A percentile compares a stretch with the other conserved stretches of the same genome.
These are phyloP conservation scores for Silene coronaria DNA, from an alignment of 179 eudicot genomes.

Conservation along the genomic window DNA sequence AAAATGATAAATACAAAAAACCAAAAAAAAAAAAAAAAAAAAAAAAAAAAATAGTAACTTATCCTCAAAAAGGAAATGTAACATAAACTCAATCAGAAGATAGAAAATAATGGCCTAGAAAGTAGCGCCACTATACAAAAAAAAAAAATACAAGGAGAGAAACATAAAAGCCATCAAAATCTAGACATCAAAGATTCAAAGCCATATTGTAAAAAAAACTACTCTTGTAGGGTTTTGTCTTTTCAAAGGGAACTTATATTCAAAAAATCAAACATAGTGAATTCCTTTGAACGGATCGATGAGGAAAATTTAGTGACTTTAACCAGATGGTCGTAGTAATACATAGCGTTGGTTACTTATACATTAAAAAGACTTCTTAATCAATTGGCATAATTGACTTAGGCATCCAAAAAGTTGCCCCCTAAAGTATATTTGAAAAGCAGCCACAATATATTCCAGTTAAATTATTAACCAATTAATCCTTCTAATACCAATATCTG, in stretches of 20 bases:
- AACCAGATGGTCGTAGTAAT: background rate
- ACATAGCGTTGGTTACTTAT: background rate
- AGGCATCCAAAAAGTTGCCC: background rate
- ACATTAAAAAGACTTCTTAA: background rate
- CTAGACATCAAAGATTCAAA: too few relatives aligned
- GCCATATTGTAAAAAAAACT: too few relatives aligned
- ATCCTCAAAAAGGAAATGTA: background rate
- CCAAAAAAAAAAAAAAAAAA: too few relatives aligned
- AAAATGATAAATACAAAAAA: background rate
- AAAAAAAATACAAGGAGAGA: too few relatives aligned
- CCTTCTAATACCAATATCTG: background rate
- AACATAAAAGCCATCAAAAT: too few relatives aligned
- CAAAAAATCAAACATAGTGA: too few relatives aligned
- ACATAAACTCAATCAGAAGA: background rate
- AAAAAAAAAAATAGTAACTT: background rate
- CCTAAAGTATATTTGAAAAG: background rate
- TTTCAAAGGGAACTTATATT: too few relatives aligned
- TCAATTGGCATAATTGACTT: background rate
- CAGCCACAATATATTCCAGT: background rate
- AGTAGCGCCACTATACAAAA: background rate
- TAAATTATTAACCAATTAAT: constrained; percentile 5
- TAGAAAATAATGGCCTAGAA: background rate
- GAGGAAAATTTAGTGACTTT: too few relatives aligned
- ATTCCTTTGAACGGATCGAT: too few relatives aligned
- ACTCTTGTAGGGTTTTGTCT: too few relatives aligned